These are phyloP conservation scores for Mucor ambiguus DNA, from an alignment of 371 early-diverging fungal genomes.

Conservation along the genomic window DNA sequence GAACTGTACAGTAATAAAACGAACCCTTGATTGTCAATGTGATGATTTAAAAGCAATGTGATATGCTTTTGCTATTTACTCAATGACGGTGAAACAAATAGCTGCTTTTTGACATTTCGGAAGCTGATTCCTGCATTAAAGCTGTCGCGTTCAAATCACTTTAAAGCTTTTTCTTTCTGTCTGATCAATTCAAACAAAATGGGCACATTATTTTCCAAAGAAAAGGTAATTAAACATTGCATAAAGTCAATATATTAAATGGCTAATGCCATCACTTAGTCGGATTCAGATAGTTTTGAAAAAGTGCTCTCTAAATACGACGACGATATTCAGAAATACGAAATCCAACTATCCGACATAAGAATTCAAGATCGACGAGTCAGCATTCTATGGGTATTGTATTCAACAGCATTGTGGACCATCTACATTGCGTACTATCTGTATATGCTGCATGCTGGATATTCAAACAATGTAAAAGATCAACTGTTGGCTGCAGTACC, in stretches of 20 bases:
- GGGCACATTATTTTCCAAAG: conserved; percentile 6
- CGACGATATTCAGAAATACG: conserved; percentile 69
- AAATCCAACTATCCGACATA: conserved; percentile 63
- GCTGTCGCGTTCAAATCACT: no score
- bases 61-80: no score
- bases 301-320: conserved; percentile 78
- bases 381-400: conserved; percentile 65
- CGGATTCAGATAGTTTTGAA: conserved; percentile 67
- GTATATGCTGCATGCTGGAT: conserved; percentile 16
- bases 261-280: conserved; percentile 12
- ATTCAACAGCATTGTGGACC: conserved; percentile 66
- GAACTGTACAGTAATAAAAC: no score
- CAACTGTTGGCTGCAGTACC: neutral
- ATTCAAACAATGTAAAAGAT: neutral
- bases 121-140: no score
- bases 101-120: no score
- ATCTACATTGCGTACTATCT: conserved; percentile 54
- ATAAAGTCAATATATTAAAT: neutral
- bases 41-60: no score
- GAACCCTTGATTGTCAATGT: no score
- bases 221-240: neutral
- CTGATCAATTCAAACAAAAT: neutral
- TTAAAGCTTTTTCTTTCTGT: neutral
- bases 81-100: no score
- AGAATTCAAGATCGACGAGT: conserved; percentile 60